Percentiles rank a stretch among this genome's conserved stretches.
These are phyloP conservation scores for Venturia oleaginea DNA, from an alignment of 2,329 filamentous ascomycete genomes.

Conservation along the genomic window DNA sequence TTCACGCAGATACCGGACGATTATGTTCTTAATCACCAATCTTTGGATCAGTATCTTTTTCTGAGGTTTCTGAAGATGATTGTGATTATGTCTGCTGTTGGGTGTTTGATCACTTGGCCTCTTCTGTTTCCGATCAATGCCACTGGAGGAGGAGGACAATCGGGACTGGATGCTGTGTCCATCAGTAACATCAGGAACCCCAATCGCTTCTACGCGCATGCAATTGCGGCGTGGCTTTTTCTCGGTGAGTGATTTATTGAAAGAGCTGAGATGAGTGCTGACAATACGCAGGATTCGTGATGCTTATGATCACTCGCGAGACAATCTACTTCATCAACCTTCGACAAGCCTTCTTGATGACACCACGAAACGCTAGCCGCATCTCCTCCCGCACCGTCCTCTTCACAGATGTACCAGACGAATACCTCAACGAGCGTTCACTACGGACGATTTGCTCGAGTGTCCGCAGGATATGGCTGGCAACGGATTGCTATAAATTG, in stretches of 20 bases:
- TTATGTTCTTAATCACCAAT: slow-evolving; percentile 80
- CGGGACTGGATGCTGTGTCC: slow-evolving; percentile 67
- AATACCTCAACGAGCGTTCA: slow-evolving; percentile 28
- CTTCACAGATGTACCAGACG: slow-evolving; percentile 49
- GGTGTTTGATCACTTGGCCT: slow-evolving; percentile 77
- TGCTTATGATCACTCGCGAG: slow-evolving; percentile 81
- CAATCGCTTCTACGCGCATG: slow-evolving; percentile 68
- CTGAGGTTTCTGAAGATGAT: slow-evolving; percentile 78
- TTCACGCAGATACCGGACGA: slow-evolving; percentile 56
- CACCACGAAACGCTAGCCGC: slow-evolving; percentile 72
- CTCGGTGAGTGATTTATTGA: slow-evolving; percentile 42
- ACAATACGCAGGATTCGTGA: slow-evolving; percentile 55
- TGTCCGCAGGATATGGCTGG: slow-evolving; percentile 56
- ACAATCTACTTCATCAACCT: slow-evolving; percentile 87
- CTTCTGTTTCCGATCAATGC: slow-evolving; percentile 82
- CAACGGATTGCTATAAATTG: slow-evolving; percentile 65
- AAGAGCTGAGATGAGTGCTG: background rate
- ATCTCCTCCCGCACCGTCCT: slow-evolving; percentile 87
- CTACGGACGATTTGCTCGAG: slow-evolving; percentile 28
- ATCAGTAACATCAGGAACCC: slow-evolving; percentile 66
- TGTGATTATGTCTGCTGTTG: slow-evolving; percentile 71
- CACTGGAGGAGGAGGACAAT: slow-evolving; percentile 59
- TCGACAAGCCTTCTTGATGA: slow-evolving; percentile 83
- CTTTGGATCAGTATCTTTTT: slow-evolving; percentile 85
- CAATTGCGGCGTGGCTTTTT: slow-evolving; percentile 72